Percentiles rank a stretch among this genome's conserved stretches.
Conservation (phyloP, 805 yeast species). For the Candida ovalis region DNA sequence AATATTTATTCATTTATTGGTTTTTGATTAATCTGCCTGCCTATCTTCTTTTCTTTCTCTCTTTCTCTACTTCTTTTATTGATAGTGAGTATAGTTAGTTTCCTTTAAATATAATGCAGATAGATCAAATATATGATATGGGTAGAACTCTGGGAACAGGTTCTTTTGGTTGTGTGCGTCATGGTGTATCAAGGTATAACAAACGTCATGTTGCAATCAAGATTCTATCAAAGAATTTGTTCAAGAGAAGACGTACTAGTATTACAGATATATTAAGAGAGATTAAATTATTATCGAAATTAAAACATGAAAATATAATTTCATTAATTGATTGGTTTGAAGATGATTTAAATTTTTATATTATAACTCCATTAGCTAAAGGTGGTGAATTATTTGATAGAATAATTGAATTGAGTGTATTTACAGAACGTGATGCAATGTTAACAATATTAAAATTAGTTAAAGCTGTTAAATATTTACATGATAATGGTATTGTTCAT, state of each 20-base stretch:
- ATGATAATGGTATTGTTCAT: constrained; percentile 66
- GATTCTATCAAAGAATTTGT: constrained; percentile 78
- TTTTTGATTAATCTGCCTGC: not conserved
- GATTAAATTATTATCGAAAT: constrained; percentile 54
- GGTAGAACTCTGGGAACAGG: constrained; percentile 76
- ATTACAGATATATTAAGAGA: constrained; percentile 68
- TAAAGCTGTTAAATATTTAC: constrained; percentile 72
- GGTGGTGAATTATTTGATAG: constrained; percentile 93
- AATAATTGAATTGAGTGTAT: constrained; percentile 68
- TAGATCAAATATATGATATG: constrained; percentile 32
- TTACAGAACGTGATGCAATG: constrained; percentile 82
- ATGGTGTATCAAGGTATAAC: constrained; percentile 45
- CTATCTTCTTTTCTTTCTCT: not conserved
- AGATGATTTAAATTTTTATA: constrained; percentile 76
- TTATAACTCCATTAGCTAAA: constrained; percentile 85
- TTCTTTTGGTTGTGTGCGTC: constrained; percentile 81
- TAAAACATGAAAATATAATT: constrained; percentile 78
- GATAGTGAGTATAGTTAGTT: no score
- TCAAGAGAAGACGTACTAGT: constrained; percentile 76
- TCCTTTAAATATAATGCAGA: not conserved
- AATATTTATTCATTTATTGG: not conserved
- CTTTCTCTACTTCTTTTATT: no score
- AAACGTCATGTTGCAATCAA: constrained; percentile 78
- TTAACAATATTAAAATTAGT: constrained; percentile 64
- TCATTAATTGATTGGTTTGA: constrained; percentile 86